Conservation (phyloP, 2,329 filamentous ascomycete species). For the Colletotrichum acutatum region DNA sequence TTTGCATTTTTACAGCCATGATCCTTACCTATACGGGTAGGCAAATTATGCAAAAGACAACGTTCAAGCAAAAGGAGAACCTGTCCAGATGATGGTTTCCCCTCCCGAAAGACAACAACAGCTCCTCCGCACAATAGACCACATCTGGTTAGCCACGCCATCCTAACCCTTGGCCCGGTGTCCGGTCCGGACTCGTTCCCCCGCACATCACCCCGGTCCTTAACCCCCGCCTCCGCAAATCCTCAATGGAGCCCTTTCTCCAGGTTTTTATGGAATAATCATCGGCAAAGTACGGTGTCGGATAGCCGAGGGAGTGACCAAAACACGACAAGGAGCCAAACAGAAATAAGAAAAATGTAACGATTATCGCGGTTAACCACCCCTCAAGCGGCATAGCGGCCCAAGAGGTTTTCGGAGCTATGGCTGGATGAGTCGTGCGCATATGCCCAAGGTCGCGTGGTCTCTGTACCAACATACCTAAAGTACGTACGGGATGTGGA, state of each 20-base stretch:
- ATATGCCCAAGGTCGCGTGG: neutral
- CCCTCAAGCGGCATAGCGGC: neutral
- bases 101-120: neutral
- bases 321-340: neutral
- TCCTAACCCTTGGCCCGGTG: slow-evolving; percentile 1
- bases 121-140: slow-evolving; percentile 2
- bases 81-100: neutral
- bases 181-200: slow-evolving; percentile 28
- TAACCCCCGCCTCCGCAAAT: slow-evolving; percentile 17
- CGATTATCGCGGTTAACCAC: neutral
- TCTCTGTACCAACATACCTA: neutral
- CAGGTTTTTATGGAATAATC: neutral
- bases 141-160: neutral
- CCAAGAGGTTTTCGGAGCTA: neutral
- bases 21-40: neutral
- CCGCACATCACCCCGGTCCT: slow-evolving; percentile 25
- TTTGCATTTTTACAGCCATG: neutral
- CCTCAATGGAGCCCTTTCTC: neutral
- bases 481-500: neutral
- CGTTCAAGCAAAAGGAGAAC: neutral
- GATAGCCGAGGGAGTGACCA: neutral
- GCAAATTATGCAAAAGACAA: neutral
- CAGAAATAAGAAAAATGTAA: neutral
- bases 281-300: neutral
- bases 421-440: neutral